Evolutionary conservation across 768 basidiomycete species (phyloP), one percentile per base, ranked within the genome.

Genomic region (Leucocoprinus birnbaumii): DNA sequence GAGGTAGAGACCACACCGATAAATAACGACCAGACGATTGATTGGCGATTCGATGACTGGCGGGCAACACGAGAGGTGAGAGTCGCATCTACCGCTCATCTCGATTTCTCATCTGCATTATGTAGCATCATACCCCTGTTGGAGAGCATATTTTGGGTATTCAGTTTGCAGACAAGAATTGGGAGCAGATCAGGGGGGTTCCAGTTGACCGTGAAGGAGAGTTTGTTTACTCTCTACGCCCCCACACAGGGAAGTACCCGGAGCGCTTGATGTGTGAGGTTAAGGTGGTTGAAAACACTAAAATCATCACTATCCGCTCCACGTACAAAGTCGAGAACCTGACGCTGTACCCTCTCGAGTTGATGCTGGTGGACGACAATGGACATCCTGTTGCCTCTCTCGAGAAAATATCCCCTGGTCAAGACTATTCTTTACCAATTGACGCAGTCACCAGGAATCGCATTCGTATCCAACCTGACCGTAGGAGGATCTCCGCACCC

Each of bases 41-140:
- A 98, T 54, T 98, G 97, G 97, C 80, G 97, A 53, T 98, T 98
- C 63, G 94, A 98, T 65, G 95, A 98, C 64, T 94, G 93, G 89
- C 88, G 87, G 66, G 88, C 87, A 3, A 86, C 91, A 75, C 85
- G 97, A 65, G 97, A 99, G 76, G 94, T 93, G 65, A 16, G 4
- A 40, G 7, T n/a, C n/a, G n/a, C n/a, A 11, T 59, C 16, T 18
- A 3, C 7, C 6, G 44, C 31, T 42, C 26, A 14, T n/a, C 7
- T 44, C 43, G 5, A 45, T 3, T n/a, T 9, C 1, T 50, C 45
- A 19, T 24, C 13, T 43, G 37, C 21, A 37, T 19, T 55, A 10
- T n/a, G n/a, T 21, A 61, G 19, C 58, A 87, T 84, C 83, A 87
- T 59, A 79, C 86, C 42, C 79, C 84, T 8, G 80, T 85, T 9